Evolutionary conservation across 2,329 filamentous ascomycete species (phyloP), one percentile per base, ranked within the genome.

Genomic region (Colletotrichum horii): DNA sequence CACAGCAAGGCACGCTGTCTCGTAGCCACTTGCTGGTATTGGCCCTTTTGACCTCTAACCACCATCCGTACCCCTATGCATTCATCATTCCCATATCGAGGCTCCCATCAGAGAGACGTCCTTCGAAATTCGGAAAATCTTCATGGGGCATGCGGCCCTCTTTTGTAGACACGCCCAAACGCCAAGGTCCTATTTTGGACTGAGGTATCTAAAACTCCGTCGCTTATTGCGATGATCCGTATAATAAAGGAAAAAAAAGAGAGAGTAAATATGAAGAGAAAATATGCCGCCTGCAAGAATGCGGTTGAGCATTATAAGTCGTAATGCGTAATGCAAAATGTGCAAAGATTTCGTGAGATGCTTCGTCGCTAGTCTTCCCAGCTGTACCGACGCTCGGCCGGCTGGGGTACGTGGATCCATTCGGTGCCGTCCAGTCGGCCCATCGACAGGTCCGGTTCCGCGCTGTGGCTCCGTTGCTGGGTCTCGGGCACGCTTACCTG

Each of bases 401-500:
- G 80, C 78, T 90, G 89, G 3, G 89, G 89, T 12, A 90, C 86
- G 74, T 90, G 89, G 4, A 90, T 82, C 26, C 90, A 79, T 68
- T 90, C 89, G 6, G 81, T 81, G 1, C 85, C 84, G 64, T 88
- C 85, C 38, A 89, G 86, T n/a, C 87, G 84, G 68, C 85, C 85
- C 48, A 77, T 78, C 9, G 81, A 78, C 5, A 48, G 28, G 24
- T 24, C 28, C n/a, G 28, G 78, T 79, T 34, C 78, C 75, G 22
- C 79, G 78, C 65, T 80, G 8, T 77, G 79, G 11, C 78, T 71
- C 30, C 71, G 60, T 36, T n/a, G 38, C 24, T 71, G 43, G n/a
- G 15, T 61, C 48, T 66, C 72, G 26, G 77, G 78, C 24, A 77
- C 38, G 19, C 79, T 79, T 9, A 77, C 75, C 26, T 82, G 80